Conservation (phyloP, 2,329 filamentous ascomycete species). For the Cytospora chrysosperma region DNA sequence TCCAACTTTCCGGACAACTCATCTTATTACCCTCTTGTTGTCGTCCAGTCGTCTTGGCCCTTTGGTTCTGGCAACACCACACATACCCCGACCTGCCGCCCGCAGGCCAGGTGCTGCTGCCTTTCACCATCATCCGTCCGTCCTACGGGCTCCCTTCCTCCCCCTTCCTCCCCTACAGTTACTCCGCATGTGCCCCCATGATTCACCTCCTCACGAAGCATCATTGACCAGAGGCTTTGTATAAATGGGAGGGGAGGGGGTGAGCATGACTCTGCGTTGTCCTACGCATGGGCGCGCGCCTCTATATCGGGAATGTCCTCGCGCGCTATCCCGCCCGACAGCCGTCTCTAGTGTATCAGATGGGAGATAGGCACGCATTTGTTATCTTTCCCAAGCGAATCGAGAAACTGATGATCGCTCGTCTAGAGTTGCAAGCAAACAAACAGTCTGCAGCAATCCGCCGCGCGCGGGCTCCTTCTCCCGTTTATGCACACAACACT, state of each 20-base stretch:
- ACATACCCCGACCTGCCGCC: not conserved
- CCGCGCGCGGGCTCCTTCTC: not conserved
- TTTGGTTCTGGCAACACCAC: not conserved
- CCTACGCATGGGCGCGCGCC: conserved; percentile 16
- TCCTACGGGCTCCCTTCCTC: not conserved
- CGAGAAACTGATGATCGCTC: not conserved
- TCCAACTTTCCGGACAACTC: not conserved
- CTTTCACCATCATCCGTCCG: no score
- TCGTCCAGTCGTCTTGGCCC: not conserved
- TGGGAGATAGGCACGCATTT: conserved; percentile 6
- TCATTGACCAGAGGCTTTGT: not conserved
- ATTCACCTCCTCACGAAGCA: not conserved
- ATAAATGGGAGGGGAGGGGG: not conserved
- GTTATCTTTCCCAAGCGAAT: conserved; percentile 18
- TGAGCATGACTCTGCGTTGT: not conserved
- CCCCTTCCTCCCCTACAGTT: no score
- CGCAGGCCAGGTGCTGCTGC: not conserved
- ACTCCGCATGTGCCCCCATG: not conserved
- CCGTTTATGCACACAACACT: not conserved
- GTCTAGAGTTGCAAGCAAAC: conserved; percentile 3
- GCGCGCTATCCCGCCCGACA: conserved; percentile 23
- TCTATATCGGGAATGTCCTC: conserved; percentile 24
- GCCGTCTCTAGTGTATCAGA: conserved; percentile 14
- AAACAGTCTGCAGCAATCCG: conserved; percentile 24
- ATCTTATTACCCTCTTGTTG: no score